These are phyloP conservation scores for Peniophora sp. DNA, from an alignment of 1,284 basidiomycete species.

Conservation along the genomic window DNA sequence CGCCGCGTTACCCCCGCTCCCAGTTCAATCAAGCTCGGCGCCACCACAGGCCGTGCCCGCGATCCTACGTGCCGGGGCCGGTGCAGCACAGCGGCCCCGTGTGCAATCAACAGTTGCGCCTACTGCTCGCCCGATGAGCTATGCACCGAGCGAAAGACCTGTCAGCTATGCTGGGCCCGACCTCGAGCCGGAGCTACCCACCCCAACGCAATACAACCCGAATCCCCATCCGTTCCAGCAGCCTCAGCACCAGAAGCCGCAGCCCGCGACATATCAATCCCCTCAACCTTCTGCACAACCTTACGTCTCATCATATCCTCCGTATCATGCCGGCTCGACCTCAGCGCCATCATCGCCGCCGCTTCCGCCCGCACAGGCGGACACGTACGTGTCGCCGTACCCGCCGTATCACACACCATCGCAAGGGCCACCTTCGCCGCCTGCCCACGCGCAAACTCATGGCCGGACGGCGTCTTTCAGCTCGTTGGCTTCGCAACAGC, in stretches of 20 bases:
- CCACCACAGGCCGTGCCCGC: slow-evolving; percentile 25
- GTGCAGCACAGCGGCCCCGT: background rate
- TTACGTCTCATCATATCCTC: background rate
- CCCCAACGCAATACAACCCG: slow-evolving; percentile 14
- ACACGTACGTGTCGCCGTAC: slow-evolving; percentile 1
- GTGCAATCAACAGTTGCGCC: background rate
- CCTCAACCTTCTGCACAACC: background rate
- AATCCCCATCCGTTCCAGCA: slow-evolving; percentile 9
- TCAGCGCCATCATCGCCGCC: slow-evolving; percentile 5
- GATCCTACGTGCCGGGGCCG: slow-evolving; percentile 33
- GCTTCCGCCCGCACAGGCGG: background rate
- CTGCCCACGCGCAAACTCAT: background rate
- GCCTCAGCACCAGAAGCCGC: background rate
- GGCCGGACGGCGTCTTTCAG: background rate
- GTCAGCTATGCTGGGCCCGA: too few relatives aligned
- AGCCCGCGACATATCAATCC: background rate
- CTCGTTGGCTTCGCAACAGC: background rate
- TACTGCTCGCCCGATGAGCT: background rate
- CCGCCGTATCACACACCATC: background rate
- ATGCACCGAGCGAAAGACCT: background rate
- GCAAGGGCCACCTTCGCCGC: background rate
- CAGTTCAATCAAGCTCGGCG: slow-evolving; percentile 17
- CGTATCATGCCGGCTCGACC: slow-evolving; percentile 4
- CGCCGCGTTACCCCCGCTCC: slow-evolving; percentile 29
- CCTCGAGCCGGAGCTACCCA: background rate